Conservation (phyloP, 345 rosid species). For the Euphorbia tirucalli region DNA sequence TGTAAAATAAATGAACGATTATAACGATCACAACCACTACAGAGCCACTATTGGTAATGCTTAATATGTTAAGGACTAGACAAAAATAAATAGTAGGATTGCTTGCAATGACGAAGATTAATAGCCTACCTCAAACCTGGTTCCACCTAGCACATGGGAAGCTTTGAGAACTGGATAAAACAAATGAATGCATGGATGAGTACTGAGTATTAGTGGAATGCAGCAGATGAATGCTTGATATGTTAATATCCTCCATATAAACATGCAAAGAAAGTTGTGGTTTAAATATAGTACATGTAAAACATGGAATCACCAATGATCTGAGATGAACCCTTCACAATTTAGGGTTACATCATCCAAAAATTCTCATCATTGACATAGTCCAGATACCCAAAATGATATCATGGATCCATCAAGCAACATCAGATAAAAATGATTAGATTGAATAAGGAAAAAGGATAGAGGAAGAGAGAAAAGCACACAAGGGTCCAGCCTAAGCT, state of each 20-base stretch:
- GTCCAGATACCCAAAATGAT: background rate
- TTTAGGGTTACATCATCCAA: too few relatives aligned
- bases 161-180: slow-evolving; percentile 31
- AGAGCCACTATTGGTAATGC: background rate
- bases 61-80: background rate
- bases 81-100: background rate
- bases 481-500: slow-evolving; percentile 23
- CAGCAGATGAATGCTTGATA: background rate
- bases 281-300: background rate
- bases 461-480: background rate
- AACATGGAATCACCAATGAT: background rate
- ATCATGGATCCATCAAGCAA: background rate
- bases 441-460: background rate
- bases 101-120: background rate
- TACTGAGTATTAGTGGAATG: background rate
- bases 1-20: background rate
- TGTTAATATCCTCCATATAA: background rate
- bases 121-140: slow-evolving; percentile 31
- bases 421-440: background rate
- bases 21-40: background rate
- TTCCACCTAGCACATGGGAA: slow-evolving; percentile 14
- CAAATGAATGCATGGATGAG: background rate
- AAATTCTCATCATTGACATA: too few relatives aligned
- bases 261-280: background rate
- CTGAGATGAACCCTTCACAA: background rate